Evolutionary conservation across 768 basidiomycete genomes (phyloP).

Genomic region (Pleurotus tuoliensis): DNA sequence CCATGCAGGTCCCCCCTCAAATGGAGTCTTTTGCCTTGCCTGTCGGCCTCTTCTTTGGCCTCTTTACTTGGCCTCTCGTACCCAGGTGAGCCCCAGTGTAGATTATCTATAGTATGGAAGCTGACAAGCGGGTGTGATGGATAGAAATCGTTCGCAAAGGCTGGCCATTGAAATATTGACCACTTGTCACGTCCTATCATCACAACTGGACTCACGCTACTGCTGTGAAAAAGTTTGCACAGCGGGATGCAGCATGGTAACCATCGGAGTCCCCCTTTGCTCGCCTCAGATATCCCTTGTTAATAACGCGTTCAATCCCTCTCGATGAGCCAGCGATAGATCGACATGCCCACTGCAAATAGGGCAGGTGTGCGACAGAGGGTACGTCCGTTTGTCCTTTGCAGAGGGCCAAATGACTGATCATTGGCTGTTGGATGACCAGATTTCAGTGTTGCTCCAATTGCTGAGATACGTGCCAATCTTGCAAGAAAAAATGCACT

Average conservation of each 20-base stretch:
- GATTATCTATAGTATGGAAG: too few relatives aligned
- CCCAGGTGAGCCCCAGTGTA: slow-evolving; percentile 7
- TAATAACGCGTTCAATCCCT: slow-evolving; percentile 10
- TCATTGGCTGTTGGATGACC: too few relatives aligned
- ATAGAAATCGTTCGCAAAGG: slow-evolving; percentile 16
- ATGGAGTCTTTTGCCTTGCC: slow-evolving; percentile 2
- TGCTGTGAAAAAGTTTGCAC: slow-evolving; percentile 14
- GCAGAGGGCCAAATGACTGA: too few relatives aligned
- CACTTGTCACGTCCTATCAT: slow-evolving; percentile 11
- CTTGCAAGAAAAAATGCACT: slow-evolving; percentile 11
- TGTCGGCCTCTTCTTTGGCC: slow-evolving; percentile 14
- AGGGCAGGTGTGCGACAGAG: slow-evolving; percentile 14
- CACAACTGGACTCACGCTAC: slow-evolving; percentile 10
- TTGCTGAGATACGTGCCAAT: slow-evolving; percentile 13
- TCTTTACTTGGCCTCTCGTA: slow-evolving; percentile 15
- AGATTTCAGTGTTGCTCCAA: slow-evolving; percentile 13
- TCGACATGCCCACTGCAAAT: slow-evolving; percentile 8
- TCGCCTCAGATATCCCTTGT: slow-evolving; percentile 9
- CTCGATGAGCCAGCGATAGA: slow-evolving; percentile 7
- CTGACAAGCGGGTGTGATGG: too few relatives aligned
- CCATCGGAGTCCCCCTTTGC: slow-evolving; percentile 9
- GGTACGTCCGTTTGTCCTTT: slow-evolving; percentile 2
- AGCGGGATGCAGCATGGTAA: slow-evolving; percentile 2
- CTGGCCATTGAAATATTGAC: slow-evolving; percentile 13
- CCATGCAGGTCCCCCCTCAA: slow-evolving; percentile 1